These are phyloP conservation scores for Tylopilus sp. DNA, from an alignment of 768 basidiomycete species.

Conservation along the genomic window DNA sequence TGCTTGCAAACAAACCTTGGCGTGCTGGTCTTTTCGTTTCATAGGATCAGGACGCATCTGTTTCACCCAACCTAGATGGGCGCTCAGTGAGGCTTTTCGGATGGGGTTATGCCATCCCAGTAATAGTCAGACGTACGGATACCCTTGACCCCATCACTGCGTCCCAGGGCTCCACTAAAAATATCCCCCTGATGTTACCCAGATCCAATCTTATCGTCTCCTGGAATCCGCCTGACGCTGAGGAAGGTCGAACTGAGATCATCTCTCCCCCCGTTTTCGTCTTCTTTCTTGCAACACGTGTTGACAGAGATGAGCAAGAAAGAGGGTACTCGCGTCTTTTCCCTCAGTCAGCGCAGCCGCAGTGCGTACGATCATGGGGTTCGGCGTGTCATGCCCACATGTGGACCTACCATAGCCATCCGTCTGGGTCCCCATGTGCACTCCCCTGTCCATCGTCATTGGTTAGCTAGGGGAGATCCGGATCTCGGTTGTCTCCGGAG, in stretches of 20 bases:
- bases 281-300: conserved; percentile 19
- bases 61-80: not conserved
- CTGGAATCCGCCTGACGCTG: conserved; percentile 13
- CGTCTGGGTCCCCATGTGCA: not conserved
- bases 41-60: not conserved
- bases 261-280: conserved; percentile 3
- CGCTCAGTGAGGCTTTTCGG: not conserved
- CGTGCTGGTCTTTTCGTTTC: not conserved
- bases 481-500: conserved; percentile 17
- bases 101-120: not conserved
- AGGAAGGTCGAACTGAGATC: conserved; percentile 10
- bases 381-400: conserved; percentile 11
- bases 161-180: conserved; percentile 1
- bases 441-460: not conserved
- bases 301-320: conserved; percentile 13
- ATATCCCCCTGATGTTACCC: conserved; percentile 1
- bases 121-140: not conserved
- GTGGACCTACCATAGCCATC: conserved; percentile 1
- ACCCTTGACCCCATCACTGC: conserved; percentile 20
- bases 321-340: conserved; percentile 12
- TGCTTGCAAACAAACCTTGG: conserved; percentile 11
- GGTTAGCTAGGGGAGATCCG: conserved; percentile 2
- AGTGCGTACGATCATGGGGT: not conserved
- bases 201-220: conserved; percentile 28
- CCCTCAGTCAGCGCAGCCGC: conserved; percentile 10